Evolutionary conservation across 2,329 filamentous ascomycete species (phyloP).

Genomic region (Tolypocladium guangdongense): DNA sequence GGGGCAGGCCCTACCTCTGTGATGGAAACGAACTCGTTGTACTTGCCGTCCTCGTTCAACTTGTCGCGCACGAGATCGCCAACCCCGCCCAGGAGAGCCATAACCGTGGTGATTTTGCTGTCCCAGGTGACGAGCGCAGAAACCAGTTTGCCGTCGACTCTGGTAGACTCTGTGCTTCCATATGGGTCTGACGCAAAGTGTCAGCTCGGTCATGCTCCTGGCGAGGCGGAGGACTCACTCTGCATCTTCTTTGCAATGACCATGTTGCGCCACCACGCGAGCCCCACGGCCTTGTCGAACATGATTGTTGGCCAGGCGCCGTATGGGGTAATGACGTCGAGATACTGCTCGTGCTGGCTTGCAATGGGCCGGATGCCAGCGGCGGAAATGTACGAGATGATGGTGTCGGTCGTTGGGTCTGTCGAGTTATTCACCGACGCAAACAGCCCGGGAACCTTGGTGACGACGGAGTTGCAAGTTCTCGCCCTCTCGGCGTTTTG

Average conservation of each 20-base stretch:
- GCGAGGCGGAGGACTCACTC: conserved; percentile 15
- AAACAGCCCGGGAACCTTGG: conserved; percentile 26
- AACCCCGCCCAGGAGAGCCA: conserved; percentile 26
- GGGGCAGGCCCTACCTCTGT: conserved; percentile 10
- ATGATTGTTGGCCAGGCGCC: conserved; percentile 25
- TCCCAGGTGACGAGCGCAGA: conserved; percentile 31
- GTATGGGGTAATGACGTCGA: conserved; percentile 30
- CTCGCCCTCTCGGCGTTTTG: conserved; percentile 28
- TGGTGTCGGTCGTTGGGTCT: conserved; percentile 21
- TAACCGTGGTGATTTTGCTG: conserved; percentile 30
- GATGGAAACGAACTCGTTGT: conserved; percentile 22
- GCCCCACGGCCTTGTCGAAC: conserved; percentile 24
- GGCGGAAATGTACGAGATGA: conserved; percentile 28
- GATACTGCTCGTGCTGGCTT: conserved; percentile 26
- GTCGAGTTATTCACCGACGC: conserved; percentile 32
- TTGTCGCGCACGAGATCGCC: conserved; percentile 24
- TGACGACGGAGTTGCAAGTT: conserved; percentile 29
- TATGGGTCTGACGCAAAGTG: conserved; percentile 20
- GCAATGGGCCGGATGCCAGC: conserved; percentile 29
- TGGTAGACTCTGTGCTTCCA: conserved; percentile 29
- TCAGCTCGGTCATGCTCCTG: not conserved
- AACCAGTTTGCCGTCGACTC: conserved; percentile 25
- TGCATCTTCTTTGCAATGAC: conserved; percentile 31
- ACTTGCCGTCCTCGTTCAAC: conserved; percentile 26
- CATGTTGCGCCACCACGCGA: conserved; percentile 33